A percentile compares a stretch with the other conserved stretches of the same genome.
phyloP scores from a whole-genome alignment of 306 rosid species.

The Cucurbita moschata region DNA sequence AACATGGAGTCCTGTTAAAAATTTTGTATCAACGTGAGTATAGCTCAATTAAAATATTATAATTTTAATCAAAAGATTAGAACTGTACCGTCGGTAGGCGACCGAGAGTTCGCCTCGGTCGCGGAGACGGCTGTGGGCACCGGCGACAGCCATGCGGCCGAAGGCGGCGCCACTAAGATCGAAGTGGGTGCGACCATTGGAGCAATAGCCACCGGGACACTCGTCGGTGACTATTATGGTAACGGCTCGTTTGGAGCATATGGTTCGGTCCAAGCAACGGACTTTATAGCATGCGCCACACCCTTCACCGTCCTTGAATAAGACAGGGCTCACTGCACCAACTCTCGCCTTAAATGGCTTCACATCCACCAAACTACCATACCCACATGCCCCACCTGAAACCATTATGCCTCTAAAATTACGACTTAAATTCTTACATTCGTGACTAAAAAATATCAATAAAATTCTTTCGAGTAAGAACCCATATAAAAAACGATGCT shows the following conservation, averaged over 20 bases:
- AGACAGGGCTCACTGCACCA: conserved; percentile 63
- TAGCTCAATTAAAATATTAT: background rate
- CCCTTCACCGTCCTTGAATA: conserved; percentile 68
- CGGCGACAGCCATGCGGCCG: conserved; percentile 66
- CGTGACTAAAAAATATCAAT: no score
- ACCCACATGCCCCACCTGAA: conserved; percentile 89
- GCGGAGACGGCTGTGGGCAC: conserved; percentile 44
- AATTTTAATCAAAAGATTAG: background rate
- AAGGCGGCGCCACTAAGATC: conserved; percentile 91
- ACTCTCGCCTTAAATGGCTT: conserved; percentile 70
- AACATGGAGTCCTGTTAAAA: conserved; percentile 48
- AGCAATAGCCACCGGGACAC: conserved; percentile 60
- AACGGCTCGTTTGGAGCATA: conserved; percentile 65
- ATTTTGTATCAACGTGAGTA: background rate
- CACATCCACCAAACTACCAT: conserved; percentile 65
- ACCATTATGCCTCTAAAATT: background rate
- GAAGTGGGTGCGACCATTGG: conserved; percentile 51
- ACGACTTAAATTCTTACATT: background rate
- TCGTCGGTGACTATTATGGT: conserved; percentile 73
- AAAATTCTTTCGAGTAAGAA: no score
- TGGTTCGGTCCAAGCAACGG: conserved; percentile 44
- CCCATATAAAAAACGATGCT: no score
- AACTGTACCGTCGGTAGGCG: conserved; percentile 40
- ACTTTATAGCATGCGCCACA: conserved; percentile 87
- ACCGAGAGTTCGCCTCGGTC: conserved; percentile 55